Conservation (phyloP, 202 grass and related monocot species). For the Miscanthus sacchariflorus region DNA sequence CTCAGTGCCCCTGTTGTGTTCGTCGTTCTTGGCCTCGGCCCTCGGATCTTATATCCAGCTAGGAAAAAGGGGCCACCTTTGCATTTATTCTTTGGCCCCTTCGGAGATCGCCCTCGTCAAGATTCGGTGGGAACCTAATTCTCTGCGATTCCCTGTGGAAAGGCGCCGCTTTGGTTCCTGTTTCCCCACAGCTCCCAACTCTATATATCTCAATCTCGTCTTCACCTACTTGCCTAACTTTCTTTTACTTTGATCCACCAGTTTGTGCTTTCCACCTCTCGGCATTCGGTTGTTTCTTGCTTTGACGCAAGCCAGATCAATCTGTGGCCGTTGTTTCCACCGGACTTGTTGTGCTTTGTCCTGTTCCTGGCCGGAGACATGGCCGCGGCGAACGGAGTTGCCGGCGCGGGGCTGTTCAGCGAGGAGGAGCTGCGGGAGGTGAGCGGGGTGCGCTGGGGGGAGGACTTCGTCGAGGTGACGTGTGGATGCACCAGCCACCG, state of each 20-base stretch:
- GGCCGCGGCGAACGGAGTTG: constrained; percentile 53
- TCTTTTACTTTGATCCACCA: constrained; percentile 56
- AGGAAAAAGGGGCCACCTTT: constrained; percentile 40
- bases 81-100: constrained; percentile 56
- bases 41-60: constrained; percentile 48
- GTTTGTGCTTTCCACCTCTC: constrained; percentile 24
- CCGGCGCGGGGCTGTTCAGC: constrained; percentile 65
- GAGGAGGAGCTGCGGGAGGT: constrained; percentile 83
- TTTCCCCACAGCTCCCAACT: constrained; percentile 48
- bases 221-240: constrained; percentile 61
- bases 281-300: constrained; percentile 43
- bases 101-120: constrained; percentile 59
- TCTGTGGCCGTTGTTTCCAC: constrained; percentile 15
- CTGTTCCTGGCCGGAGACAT: constrained; percentile 45
- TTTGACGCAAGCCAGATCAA: constrained; percentile 54
- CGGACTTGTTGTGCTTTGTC: constrained; percentile 23
- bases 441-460: constrained; percentile 69
- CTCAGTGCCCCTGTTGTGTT: constrained; percentile 30
- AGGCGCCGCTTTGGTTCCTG: constrained; percentile 63
- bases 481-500: constrained; percentile 99
- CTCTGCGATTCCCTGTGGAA: constrained; percentile 46
- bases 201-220: constrained; percentile 54
- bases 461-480: constrained; percentile 80
- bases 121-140: constrained; percentile 70
- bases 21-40: constrained; percentile 27